Conservation (phyloP, 179 eudicot species). For the Patellifolia procumbens region DNA sequence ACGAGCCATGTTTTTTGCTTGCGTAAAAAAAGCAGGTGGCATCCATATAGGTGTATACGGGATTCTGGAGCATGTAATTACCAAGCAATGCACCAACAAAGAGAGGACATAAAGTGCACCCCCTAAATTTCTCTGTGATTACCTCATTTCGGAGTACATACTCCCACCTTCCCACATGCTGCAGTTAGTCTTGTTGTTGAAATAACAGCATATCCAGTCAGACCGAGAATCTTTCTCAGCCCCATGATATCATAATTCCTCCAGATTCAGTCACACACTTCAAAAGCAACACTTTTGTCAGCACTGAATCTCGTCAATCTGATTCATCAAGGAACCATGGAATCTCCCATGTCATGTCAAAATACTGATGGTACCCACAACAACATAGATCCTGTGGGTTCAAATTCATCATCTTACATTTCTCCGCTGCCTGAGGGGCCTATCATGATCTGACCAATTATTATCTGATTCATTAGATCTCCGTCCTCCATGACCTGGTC, state of each 20-base stretch:
- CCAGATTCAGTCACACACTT: not conserved
- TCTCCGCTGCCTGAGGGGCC: slow-evolving; percentile 39
- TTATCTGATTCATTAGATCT: slow-evolving; percentile 30
- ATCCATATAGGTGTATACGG: not conserved
- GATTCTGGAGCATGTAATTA: not conserved
- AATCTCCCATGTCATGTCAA: not conserved
- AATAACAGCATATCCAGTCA: not conserved
- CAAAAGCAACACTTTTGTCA: not conserved
- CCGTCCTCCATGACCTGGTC: slow-evolving; percentile 30
- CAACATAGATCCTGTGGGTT: not conserved
- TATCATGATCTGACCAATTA: slow-evolving; percentile 29
- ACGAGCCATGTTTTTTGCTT: not conserved
- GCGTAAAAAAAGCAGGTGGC: not conserved
- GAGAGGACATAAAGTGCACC: not conserved
- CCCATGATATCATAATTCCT: not conserved
- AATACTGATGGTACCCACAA: not conserved
- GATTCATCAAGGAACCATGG: slow-evolving; percentile 13
- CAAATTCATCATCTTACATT: slow-evolving; percentile 43
- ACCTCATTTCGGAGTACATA: not conserved
- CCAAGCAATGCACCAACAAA: not conserved
- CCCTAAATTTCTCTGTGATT: not conserved
- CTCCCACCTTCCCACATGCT: not conserved
- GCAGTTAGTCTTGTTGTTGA: not conserved
- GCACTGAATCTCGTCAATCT: not conserved
- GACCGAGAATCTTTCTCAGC: no score